Evolutionary conservation across 495 filamentous ascomycete genomes (phyloP).

Genomic region (Sphaerosporella brunnea): DNA sequence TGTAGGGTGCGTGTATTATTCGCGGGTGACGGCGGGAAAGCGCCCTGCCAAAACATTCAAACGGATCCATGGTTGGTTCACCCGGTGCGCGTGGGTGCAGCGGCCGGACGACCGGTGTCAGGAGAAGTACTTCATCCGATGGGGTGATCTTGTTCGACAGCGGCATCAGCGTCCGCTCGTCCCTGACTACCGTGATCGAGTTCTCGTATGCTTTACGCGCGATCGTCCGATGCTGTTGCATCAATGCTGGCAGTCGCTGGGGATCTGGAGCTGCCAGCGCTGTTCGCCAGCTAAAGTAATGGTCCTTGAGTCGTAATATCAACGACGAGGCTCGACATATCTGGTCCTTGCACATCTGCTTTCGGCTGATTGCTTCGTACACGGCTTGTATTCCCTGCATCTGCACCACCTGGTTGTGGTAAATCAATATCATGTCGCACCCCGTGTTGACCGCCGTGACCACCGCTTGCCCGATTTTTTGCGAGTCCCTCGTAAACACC

Average conservation of each 20-base stretch:
- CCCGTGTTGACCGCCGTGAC: conserved; percentile 23
- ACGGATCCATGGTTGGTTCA: conserved; percentile 34
- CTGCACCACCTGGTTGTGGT: conserved; percentile 16
- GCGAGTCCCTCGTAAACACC: conserved; percentile 11
- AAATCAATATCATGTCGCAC: conserved; percentile 25
- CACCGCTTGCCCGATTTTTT: conserved; percentile 22
- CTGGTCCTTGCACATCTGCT: conserved; percentile 12
- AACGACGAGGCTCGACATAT: conserved; percentile 22
- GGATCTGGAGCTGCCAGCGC: conserved; percentile 21
- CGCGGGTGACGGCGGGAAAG: conserved; percentile 36
- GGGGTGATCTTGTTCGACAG: conserved; percentile 16
- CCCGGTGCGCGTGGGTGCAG: conserved; percentile 25
- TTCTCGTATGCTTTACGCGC: conserved; percentile 23
- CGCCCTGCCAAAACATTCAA: conserved; percentile 41
- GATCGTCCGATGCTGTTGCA: conserved; percentile 23
- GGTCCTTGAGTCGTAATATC: conserved; percentile 19
- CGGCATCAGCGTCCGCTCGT: conserved; percentile 23
- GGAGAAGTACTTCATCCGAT: conserved; percentile 37
- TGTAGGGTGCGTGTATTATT: conserved; percentile 45
- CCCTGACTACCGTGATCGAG: conserved; percentile 25
- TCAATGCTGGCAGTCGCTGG: conserved; percentile 18
- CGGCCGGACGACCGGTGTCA: conserved; percentile 41
- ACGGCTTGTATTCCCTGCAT: conserved; percentile 22
- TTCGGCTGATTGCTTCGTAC: conserved; percentile 19
- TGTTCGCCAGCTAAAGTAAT: conserved; percentile 26